Evolutionary conservation across 2,329 filamentous ascomycete genomes (phyloP), one percentile per base, ranked within the genome.

Genomic region (Zasmidium citrigriseum): DNA sequence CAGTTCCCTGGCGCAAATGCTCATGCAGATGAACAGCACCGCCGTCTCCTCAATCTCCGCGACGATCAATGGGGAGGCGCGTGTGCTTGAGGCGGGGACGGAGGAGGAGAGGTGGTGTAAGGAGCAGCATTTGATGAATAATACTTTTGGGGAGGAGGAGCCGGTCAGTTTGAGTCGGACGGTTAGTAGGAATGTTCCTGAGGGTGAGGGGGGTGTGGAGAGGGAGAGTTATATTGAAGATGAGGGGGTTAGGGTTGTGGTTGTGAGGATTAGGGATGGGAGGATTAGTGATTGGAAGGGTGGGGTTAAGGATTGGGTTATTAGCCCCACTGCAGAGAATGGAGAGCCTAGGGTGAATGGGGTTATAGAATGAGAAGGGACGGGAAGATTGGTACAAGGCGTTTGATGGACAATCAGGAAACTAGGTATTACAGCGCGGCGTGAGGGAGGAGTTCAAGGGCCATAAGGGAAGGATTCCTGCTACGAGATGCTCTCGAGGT

Each of bases 231-330:
- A 92, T 74, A 84, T 96, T 45, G 89, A 88, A 38, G 90, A 89
- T 2, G 89, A 91, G 70, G 89, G 95, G 72, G 92, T 96, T 1
- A 83, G 89, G 50, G 93, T 97, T 5, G 91, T 98, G 29, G 84
- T 93, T 4, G 95, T 98, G 7, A 85, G 83, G 67, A 91, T 98
- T 67, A 84, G 83, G 68, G 90, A 93, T 72, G 92, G 95, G 50
- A 84, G 92, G 69, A 96, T 96, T 68, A 92, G 90, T 64, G 95
- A 96, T 74, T 96, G 90, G 89, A 96, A 96, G 78, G 93, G 95
- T n/a, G 86, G 87, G 14, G 91, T 98, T 3, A 86, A 89, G 68
- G 93, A 98, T 72, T 98, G 86, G 85, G 71, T 69, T 9, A 55
- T 70, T 20, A 58, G 16, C 23, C 29, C 25, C 14, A 38, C 41